Base-by-base conservation (phyloP, 2,329 filamentous ascomycete genomes). In the Beauveria medogensis region DNA sequence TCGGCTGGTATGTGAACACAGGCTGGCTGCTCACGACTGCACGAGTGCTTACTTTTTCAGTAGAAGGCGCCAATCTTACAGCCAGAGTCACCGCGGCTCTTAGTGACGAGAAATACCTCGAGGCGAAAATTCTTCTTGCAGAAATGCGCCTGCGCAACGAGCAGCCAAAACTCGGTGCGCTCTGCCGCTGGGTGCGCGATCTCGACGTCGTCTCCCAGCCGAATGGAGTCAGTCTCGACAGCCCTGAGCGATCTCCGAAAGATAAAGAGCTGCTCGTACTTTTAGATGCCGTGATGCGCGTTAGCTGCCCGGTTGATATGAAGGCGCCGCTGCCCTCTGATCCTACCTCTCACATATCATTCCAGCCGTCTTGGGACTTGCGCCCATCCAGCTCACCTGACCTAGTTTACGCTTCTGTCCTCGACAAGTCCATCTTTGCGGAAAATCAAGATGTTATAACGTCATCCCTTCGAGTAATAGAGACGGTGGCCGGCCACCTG, bases 151-250 rank as follows among this genome's bases (percentile, higher is more conserved):
- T 90, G 20, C 77, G 86, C n/a, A 75, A 78, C 3, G 80, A 89
- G 63, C 79, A 82, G 20, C 87, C 87, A 0, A 88, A 88, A 65
- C 73, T 90, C 0, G 87, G 87, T 22, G 85, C 87, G 1, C 72
- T 90, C 8, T 89, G 86, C 70, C 82, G 87, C 61, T 90, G 87
- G 87, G 87, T 90, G 5, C 80, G 87, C 61, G 86, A 89, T 67
- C 74, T 90, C 28, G 87, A 90, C 66, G 82, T 89, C 26, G 82
- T 89, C 55, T 83, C 84, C 24, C 76, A 81, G 58, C 74, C 82
- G 0, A 76, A 76, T 2, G 77, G 77, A 3, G 71, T 74, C 51
- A 69, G 70, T 44, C 16, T 68, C 12, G 60, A 66, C 53, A 63
- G 63, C 1, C 64, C 71, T 3, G 66, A 74, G 58, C 75, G 80